Evolutionary conservation across 345 rosid genomes (phyloP), one percentile per base, ranked within the genome.

Genomic region (Isatis tinctoria): DNA sequence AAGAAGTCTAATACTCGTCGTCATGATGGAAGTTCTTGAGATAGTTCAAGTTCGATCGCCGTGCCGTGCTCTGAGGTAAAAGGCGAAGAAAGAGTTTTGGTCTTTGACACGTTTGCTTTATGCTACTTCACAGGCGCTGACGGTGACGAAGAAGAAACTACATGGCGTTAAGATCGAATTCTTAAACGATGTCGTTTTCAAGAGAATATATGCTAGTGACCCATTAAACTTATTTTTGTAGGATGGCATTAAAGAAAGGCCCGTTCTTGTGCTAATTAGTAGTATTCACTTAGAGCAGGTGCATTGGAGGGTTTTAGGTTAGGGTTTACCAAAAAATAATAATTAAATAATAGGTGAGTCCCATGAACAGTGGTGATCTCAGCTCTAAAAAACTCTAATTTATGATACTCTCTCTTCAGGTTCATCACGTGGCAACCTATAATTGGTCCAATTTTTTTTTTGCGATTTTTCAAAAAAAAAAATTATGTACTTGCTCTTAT

Each of bases 1-100:
- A 74, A 91, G 65, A 83, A 85, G 81, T 80, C 87, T 83, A 69
- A 83, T 83, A 69, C 22, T 57, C 62, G 54, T 75, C 85, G 71
- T 84, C 74, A 78, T 74, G 57, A 49, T 44, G 26, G 13, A 4
- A 6, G 9, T 13, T 59, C 11, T 36, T 58, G 18, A 47, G 68
- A 68, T 20, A 7, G 27, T 40, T 41, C 6, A 30, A 35, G 2
- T 20, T 35, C 32, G 58, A n/a, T 59, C n/a, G 27, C 49, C 3
- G 37, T n/a, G n/a, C n/a, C n/a, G n/a, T n/a, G n/a, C n/a, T n/a
- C n/a, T n/a, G 36, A 47, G 35, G 60, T 74, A 8, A 30, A 54
- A 13, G 41, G 60, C 67, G 53, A 60, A 67, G 66, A 74, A 67
- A 74, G 17, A 11, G 45, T 17, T 28, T 44, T 37, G 35, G 69